A percentile compares a stretch with the other conserved stretches of the same genome.
Conservation (phyloP, 805 yeast species). For the Starmera dryadoides region DNA sequence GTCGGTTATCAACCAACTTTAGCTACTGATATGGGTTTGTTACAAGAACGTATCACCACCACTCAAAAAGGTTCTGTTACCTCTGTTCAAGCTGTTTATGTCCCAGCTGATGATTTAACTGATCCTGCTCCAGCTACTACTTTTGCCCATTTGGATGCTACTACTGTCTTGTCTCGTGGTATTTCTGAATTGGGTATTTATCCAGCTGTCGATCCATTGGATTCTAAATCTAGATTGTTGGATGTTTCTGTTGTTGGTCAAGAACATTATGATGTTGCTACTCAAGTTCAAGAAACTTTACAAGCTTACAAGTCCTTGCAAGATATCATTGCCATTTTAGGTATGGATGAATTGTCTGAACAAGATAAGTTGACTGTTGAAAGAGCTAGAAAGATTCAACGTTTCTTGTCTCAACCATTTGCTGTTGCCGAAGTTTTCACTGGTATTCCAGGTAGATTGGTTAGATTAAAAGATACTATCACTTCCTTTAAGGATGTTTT, state of each 20-base stretch:
- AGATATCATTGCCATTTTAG: constrained; percentile 99
- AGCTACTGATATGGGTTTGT: constrained; percentile 99
- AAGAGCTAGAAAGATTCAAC: constrained; percentile 99
- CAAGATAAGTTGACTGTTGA: constrained; percentile 98
- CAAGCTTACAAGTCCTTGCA: constrained; percentile 99
- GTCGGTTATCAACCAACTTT: constrained; percentile 99
- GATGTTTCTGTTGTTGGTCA: constrained; percentile 97
- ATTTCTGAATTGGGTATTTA: constrained; percentile 99
- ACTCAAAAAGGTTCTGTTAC: constrained; percentile 99
- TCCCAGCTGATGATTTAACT: constrained; percentile 99
- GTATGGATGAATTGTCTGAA: constrained; percentile 99
- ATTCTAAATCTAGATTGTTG: constrained; percentile 97
- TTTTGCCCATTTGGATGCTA: constrained; percentile 99
- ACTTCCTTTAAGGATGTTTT: constrained; percentile 93
- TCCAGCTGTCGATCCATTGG: constrained; percentile 99
- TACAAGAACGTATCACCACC: constrained; percentile 99
- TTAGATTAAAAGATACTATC: constrained; percentile 92
- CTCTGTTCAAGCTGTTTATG: constrained; percentile 99
- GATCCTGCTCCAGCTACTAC: constrained; percentile 99
- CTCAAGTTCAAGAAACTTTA: constrained; percentile 93
- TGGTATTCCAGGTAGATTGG: constrained; percentile 98
- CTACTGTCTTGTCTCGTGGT: constrained; percentile 99
- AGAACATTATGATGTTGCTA: constrained; percentile 96
- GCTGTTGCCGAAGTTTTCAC: constrained; percentile 99
- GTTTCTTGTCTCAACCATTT: constrained; percentile 99